These are phyloP conservation scores for Trebouxiophyceae sp. DNA, from an alignment of 163 green algal species.

Conservation along the genomic window DNA sequence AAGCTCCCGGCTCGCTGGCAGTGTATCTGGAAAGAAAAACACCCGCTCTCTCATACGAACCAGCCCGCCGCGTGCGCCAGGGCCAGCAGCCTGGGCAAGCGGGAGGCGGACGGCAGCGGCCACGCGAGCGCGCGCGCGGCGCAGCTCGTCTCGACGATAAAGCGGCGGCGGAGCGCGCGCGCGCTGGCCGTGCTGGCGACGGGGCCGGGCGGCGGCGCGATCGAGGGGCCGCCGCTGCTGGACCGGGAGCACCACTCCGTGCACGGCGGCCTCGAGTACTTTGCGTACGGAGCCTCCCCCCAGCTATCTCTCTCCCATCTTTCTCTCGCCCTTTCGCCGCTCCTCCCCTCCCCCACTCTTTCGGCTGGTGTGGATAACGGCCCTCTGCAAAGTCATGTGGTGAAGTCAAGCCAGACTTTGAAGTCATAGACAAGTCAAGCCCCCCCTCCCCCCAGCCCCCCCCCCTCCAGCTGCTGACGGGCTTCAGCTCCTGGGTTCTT, in stretches of 20 bases:
- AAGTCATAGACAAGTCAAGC: not conserved
- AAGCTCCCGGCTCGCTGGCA: no score
- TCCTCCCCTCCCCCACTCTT: no score
- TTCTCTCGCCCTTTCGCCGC: not conserved
- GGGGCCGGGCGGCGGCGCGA: slow-evolving; percentile 3
- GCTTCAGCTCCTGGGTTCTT: no score
- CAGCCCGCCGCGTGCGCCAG: not conserved
- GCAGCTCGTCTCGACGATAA: not conserved
- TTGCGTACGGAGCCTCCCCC: slow-evolving; percentile 1
- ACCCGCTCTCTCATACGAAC: no score
- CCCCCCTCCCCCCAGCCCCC: no score
- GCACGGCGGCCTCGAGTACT: slow-evolving; percentile 23
- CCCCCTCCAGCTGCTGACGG: no score
- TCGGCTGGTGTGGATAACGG: no score
- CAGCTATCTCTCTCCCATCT: no score
- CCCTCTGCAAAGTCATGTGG: no score
- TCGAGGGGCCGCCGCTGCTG: slow-evolving; percentile 12
- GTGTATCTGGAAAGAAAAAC: no score
- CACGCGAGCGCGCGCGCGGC: not conserved
- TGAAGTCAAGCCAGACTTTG: no score
- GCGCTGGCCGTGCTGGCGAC: not conserved
- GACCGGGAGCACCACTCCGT: slow-evolving; percentile 5
- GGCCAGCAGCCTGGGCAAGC: not conserved
- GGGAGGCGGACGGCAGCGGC: not conserved
- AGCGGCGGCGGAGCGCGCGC: not conserved